phyloP scores from a whole-genome alignment of 495 filamentous ascomycete species.

The Bathelium albidoporum region DNA sequence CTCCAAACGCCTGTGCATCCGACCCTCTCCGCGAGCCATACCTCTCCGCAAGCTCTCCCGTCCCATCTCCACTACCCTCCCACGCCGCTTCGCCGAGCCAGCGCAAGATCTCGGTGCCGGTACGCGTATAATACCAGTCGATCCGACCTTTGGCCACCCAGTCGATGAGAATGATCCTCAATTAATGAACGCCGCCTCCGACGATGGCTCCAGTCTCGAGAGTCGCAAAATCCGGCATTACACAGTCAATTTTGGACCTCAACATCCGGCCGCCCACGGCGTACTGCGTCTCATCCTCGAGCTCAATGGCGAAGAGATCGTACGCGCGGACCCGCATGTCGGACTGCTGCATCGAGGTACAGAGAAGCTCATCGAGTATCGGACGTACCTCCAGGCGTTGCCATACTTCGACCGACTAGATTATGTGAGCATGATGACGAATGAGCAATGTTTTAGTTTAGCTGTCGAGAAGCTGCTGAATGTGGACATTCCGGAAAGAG shows the following conservation, averaged over 20 bases:
- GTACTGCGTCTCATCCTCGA: slow-evolving; percentile 97
- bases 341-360: slow-evolving; percentile 93
- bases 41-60: slow-evolving; percentile 31
- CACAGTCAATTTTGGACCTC: slow-evolving; percentile 98
- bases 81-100: slow-evolving; percentile 51
- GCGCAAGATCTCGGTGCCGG: slow-evolving; percentile 41
- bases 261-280: slow-evolving; percentile 97
- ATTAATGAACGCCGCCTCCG: slow-evolving; percentile 33
- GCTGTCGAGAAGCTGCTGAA: slow-evolving; percentile 98
- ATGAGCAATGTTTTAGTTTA: slow-evolving; percentile 93
- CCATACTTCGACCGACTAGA: slow-evolving; percentile 99
- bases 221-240: slow-evolving; percentile 94
- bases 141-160: slow-evolving; percentile 44
- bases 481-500: slow-evolving; percentile 87
- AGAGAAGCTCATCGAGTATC: slow-evolving; percentile 99
- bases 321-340: slow-evolving; percentile 93
- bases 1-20: slow-evolving; percentile 54
- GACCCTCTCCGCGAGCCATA: slow-evolving; percentile 17
- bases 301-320: slow-evolving; percentile 94
- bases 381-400: slow-evolving; percentile 94
- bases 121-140: slow-evolving; percentile 49
- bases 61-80: slow-evolving; percentile 57
- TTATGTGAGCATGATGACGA: slow-evolving; percentile 99
- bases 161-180: slow-evolving; percentile 39
- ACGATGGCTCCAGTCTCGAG: slow-evolving; percentile 43